phyloP scores from a whole-genome alignment of 768 basidiomycete genomes.

The Suillus ampliporus region DNA sequence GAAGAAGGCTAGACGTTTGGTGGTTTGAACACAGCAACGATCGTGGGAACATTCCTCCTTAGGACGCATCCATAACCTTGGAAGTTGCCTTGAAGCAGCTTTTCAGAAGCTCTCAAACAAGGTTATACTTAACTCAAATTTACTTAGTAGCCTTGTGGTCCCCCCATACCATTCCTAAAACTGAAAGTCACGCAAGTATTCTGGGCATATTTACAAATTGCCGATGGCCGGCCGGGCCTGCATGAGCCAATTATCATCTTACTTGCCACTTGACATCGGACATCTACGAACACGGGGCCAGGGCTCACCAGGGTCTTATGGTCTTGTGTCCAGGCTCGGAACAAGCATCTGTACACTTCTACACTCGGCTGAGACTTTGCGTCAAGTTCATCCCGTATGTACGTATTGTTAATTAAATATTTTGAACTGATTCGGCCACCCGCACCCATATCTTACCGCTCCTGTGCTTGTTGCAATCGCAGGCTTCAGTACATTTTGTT shows the following conservation, averaged over 20 bases:
- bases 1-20: conserved; percentile 6
- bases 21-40: conserved; percentile 12
- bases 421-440: background rate
- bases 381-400: background rate
- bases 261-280: conserved; percentile 1
- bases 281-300: conserved; percentile 5
- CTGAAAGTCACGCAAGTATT: background rate
- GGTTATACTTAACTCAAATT: conserved; percentile 5
- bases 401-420: background rate
- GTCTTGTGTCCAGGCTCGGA: background rate
- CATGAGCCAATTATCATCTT: background rate
- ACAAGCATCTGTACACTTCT: background rate
- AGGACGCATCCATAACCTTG: conserved; percentile 2
- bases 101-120: conserved; percentile 3
- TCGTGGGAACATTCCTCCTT: conserved; percentile 29
- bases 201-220: background rate
- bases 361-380: background rate
- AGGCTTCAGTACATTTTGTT: background rate
- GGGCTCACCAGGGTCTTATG: conserved; percentile 1
- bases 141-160: background rate
- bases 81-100: background rate
- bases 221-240: background rate
- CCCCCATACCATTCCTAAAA: background rate
- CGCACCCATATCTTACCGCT: background rate
- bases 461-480: background rate